These are phyloP conservation scores for Dioscorea dumetorum DNA, from an alignment of 106 monocot genomes.

Conservation along the genomic window DNA sequence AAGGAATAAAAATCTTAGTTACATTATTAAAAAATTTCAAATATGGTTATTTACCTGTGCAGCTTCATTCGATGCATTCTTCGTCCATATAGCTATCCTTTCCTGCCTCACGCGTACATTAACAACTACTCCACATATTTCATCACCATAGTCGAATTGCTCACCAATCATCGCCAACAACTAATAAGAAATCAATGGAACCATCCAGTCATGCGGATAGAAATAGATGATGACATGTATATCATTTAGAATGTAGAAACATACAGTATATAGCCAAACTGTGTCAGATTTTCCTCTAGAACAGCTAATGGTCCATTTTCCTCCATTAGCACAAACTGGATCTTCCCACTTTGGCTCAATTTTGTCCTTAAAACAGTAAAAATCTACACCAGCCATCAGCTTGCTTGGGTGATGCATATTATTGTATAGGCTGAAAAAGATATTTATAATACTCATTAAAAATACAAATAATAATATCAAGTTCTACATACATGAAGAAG, in stretches of 20 bases:
- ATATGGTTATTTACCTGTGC: conserved; percentile 54
- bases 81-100: conserved; percentile 85
- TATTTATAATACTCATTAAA: not conserved
- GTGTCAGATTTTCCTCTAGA: conserved; percentile 67
- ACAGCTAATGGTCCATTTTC: conserved; percentile 81
- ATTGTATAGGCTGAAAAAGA: conserved; percentile 70
- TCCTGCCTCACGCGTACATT: conserved; percentile 73
- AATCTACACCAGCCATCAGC: conserved; percentile 66
- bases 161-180: conserved; percentile 93
- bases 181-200: conserved; percentile 15
- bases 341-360: conserved; percentile 99
- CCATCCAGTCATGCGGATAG: not conserved
- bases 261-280: conserved; percentile 79
- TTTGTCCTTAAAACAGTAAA: conserved; percentile 82
- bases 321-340: conserved; percentile 90
- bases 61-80: conserved; percentile 78
- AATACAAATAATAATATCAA: not conserved
- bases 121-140: conserved; percentile 94
- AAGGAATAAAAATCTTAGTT: not conserved
- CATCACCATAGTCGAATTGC: conserved; percentile 92
- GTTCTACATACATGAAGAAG: too few species aligned
- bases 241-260: not conserved
- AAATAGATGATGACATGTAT: not conserved
- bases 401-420: conserved; percentile 87
- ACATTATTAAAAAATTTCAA: not conserved